Evolutionary conservation across 257 asterid genomes (phyloP).

Genomic region (Craterostigma plantagineum): DNA sequence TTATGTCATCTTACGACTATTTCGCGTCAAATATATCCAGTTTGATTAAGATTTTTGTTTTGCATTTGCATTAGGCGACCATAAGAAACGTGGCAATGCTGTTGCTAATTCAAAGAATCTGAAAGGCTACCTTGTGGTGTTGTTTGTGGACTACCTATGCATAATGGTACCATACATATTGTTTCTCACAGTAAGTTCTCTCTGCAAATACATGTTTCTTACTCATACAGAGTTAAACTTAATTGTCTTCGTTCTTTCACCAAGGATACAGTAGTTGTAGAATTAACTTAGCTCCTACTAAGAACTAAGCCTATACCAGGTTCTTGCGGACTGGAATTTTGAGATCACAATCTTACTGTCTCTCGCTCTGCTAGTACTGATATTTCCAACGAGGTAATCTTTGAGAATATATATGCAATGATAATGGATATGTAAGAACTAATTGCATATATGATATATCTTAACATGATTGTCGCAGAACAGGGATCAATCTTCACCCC

Average conservation of each 20-base stretch:
- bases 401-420: conserved; percentile 5
- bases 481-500: conserved; percentile 39
- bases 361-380: conserved; percentile 23
- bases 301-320: conserved; percentile 37
- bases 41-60: no score
- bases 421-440: conserved; percentile 4
- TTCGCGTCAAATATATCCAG: no score
- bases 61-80: conserved; percentile 18
- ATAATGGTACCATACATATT: conserved; percentile 37
- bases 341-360: conserved; percentile 23
- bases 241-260: not conserved
- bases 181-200: conserved; percentile 58
- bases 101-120: conserved; percentile 19
- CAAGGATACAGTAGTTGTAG: not conserved
- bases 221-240: not conserved
- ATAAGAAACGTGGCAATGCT: conserved; percentile 41
- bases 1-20: not conserved
- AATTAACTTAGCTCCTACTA: no score
- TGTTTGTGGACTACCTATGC: conserved; percentile 39
- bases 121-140: conserved; percentile 17
- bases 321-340: conserved; percentile 60
- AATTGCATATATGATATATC: conserved; percentile 16
- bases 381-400: conserved; percentile 33
- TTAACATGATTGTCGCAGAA: conserved; percentile 20
- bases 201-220: not conserved